Conservation (phyloP, 768 basidiomycete genomes). For the Psilocybe subaeruginosa region DNA sequence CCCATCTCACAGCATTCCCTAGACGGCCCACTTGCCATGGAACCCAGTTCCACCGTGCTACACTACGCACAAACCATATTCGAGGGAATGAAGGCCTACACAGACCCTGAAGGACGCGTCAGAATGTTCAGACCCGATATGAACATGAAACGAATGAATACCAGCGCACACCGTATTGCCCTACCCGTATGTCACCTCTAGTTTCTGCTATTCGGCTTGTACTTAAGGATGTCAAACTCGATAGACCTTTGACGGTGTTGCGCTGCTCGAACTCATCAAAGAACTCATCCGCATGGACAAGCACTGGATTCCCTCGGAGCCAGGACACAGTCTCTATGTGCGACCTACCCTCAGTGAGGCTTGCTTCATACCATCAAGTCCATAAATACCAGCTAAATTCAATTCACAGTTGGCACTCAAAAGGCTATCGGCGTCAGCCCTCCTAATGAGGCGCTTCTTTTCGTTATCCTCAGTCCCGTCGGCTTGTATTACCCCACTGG, state of each 20-base stretch:
- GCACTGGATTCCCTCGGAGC: slow-evolving; percentile 88
- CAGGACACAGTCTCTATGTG: slow-evolving; percentile 91
- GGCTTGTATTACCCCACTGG: slow-evolving; percentile 87
- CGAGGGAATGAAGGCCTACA: slow-evolving; percentile 96
- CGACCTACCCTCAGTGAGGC: slow-evolving; percentile 72
- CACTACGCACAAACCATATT: slow-evolving; percentile 94
- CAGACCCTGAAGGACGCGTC: slow-evolving; percentile 69
- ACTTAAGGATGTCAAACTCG: background rate
- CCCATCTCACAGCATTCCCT: slow-evolving; percentile 8
- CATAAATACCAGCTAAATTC: background rate
- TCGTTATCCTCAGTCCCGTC: slow-evolving; percentile 82
- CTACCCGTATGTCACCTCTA: slow-evolving; percentile 57
- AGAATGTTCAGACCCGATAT: slow-evolving; percentile 92
- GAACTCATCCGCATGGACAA: slow-evolving; percentile 82
- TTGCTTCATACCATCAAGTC: background rate
- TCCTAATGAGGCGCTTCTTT: slow-evolving; percentile 81
- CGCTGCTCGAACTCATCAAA: slow-evolving; percentile 81
- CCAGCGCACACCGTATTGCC: slow-evolving; percentile 75
- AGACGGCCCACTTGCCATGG: slow-evolving; percentile 76
- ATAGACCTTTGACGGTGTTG: slow-evolving; percentile 78
- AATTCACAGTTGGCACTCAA: slow-evolving; percentile 72
- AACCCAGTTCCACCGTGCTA: slow-evolving; percentile 80
- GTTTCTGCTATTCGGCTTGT: background rate
- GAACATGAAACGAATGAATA: slow-evolving; percentile 98
- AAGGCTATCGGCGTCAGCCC: slow-evolving; percentile 70